A percentile compares a stretch with the other conserved stretches of the same genome.
phyloP scores from a whole-genome alignment of 2,329 filamentous ascomycete genomes.

The Penicillium olsonii region DNA sequence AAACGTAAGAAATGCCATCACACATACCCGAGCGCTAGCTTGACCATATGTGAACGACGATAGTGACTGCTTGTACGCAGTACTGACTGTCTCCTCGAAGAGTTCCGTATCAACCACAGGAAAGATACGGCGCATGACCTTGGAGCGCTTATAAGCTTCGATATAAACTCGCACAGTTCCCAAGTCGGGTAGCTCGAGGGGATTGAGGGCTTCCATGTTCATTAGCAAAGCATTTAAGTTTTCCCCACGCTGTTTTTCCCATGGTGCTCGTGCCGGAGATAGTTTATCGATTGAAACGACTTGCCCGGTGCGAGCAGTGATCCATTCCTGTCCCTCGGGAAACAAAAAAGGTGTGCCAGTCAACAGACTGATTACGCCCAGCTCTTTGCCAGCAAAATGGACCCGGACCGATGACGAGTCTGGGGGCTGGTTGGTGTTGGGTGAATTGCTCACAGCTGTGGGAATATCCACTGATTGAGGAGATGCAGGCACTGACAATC shows the following conservation, averaged over 20 bases:
- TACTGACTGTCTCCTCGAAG: constrained; percentile 48
- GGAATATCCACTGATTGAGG: constrained; percentile 5
- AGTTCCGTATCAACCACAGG: constrained; percentile 52
- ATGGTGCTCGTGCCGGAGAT: constrained; percentile 30
- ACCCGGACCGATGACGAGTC: constrained; percentile 40
- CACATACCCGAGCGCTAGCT: constrained; percentile 47
- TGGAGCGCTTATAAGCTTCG: constrained; percentile 31
- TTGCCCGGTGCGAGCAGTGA: constrained; percentile 49
- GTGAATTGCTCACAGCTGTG: constrained; percentile 20
- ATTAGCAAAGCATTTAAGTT: constrained; percentile 22
- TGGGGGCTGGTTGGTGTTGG: constrained; percentile 17
- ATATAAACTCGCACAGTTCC: constrained; percentile 34
- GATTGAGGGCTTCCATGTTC: constrained; percentile 20
- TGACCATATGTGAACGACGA: constrained; percentile 22
- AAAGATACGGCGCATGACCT: constrained; percentile 48
- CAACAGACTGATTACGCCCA: constrained; percentile 50
- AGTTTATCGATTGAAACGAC: constrained; percentile 33
- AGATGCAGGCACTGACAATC: constrained; percentile 5
- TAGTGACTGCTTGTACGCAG: constrained; percentile 44
- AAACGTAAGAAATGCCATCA: constrained; percentile 53
- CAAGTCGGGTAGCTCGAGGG: constrained; percentile 41
- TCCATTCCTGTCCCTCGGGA: constrained; percentile 50
- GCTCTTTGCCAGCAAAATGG: constrained; percentile 51
- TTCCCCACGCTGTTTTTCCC: constrained; percentile 37
- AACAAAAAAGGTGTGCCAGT: constrained; percentile 56